Conservation (phyloP, 1,284 basidiomycete genomes). For the Ustilago vetiveriae region DNA sequence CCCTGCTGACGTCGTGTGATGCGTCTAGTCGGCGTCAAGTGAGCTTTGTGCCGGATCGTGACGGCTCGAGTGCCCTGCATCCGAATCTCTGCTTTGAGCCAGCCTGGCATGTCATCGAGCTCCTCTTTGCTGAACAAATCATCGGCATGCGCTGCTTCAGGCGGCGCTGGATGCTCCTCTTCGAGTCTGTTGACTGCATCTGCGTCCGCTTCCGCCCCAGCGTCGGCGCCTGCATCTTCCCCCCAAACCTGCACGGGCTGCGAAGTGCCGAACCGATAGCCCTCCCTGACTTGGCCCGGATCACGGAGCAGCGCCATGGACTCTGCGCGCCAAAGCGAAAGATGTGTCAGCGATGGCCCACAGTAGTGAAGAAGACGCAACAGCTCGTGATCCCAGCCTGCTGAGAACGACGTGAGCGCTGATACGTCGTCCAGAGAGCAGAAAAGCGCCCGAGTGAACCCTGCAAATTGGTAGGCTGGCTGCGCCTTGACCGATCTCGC, state of each 20-base stretch:
- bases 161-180: not conserved
- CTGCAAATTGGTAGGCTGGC: conserved; percentile 57
- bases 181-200: not conserved
- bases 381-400: conserved; percentile 64
- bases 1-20: conserved; percentile 35
- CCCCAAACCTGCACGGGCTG: conserved; percentile 56
- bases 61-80: conserved; percentile 45
- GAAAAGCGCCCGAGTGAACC: conserved; percentile 54
- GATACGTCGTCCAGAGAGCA: conserved; percentile 60
- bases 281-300: conserved; percentile 56
- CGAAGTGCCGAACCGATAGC: conserved; percentile 39
- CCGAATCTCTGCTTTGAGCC: conserved; percentile 59
- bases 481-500: conserved; percentile 44
- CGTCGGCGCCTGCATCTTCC: conserved; percentile 16
- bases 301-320: conserved; percentile 61
- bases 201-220: conserved; percentile 7
- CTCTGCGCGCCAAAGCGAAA: conserved; percentile 63
- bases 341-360: conserved; percentile 52
- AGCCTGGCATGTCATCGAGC: conserved; percentile 60
- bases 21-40: conserved; percentile 45
- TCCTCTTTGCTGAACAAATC: conserved; percentile 46
- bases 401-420: conserved; percentile 55
- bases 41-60: conserved; percentile 54
- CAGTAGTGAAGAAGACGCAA: conserved; percentile 60
- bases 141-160: conserved; percentile 24